These are phyloP conservation scores for Ceratonia siliqua DNA, from an alignment of 306 rosid species.

Conservation along the genomic window DNA sequence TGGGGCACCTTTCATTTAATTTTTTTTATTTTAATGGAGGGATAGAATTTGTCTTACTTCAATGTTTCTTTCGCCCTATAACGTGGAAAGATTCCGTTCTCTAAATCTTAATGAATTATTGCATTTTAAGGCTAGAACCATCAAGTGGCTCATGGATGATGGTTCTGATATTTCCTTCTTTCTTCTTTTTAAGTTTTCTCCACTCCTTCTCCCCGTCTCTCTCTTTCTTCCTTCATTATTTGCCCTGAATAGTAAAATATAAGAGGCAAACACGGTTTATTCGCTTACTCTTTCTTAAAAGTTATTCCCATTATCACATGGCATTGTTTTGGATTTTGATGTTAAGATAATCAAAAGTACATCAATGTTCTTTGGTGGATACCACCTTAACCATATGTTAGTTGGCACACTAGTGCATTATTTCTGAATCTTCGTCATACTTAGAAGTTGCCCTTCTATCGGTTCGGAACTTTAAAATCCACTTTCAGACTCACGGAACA, in stretches of 20 bases:
- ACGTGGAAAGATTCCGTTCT: constrained; percentile 72
- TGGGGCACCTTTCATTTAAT: neutral
- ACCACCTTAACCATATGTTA: constrained; percentile 35
- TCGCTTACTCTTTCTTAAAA: neutral
- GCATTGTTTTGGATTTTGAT: constrained; percentile 45
- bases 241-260: neutral
- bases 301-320: constrained; percentile 37
- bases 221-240: neutral
- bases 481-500: constrained; percentile 40
- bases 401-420: constrained; percentile 46
- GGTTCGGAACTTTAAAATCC: constrained; percentile 36
- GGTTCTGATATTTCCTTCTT: constrained; percentile 33
- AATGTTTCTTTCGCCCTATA: constrained; percentile 43
- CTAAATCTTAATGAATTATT: constrained; percentile 43
- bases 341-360: constrained; percentile 44
- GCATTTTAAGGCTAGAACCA: constrained; percentile 35
- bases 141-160: constrained; percentile 43
- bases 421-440: constrained; percentile 89
- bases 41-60: constrained; percentile 50
- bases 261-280: neutral
- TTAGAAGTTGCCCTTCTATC: constrained; percentile 79
- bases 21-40: neutral
- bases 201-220: neutral
- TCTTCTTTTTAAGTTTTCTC: neutral
- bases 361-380: constrained; percentile 40